Evolutionary conservation across 129 eudicot species (phyloP), one percentile per base, ranked within the genome.

Genomic region (Dittrichia graveolens): DNA sequence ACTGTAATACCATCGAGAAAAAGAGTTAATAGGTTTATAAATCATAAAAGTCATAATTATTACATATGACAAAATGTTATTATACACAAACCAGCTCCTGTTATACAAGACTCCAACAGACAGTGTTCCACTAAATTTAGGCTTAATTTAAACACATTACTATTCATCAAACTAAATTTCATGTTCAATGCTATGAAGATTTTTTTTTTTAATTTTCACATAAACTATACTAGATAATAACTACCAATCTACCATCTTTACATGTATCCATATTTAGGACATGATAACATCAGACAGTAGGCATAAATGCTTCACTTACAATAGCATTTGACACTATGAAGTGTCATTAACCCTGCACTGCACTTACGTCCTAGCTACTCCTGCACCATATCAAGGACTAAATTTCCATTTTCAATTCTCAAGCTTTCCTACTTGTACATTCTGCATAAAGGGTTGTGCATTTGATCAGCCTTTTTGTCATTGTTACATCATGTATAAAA

Each of bases 311-410:
- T 61, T 52, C 52, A 58, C 74, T 67, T 74, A 52, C 55, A 63
- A 50, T 45, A 56, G 7, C 74, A 56, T 31, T 77, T 39, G 38
- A 77, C 81, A 77, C 80, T 61, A 78, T 70, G 59, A 49, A 78
- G 66, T 77, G 72, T 62, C 76, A 61, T 11, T 39, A 69, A 69
- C 48, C 80, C 80, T 76, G 74, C 72, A 75, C 80, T 76, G 74
- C 72, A 75, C 65, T 56, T 56, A 56, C n/a, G n/a, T n/a, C 31
- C 31, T 24, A 24, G 40, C 45, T 59, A 13, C 65, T 12, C 65
- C 65, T 60, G 65, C 76, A 44, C 4, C 54, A 77, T 49, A 77
- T 54, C 80, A 46, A 76, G 58, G 65, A 77, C 72, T 61, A 77
- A 53, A 61, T 77, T 70, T 61, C 56, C 48, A 48, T 39, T 37